Base-by-base conservation (phyloP, 1,139 yeast genomes). In the Pichia sp. region DNA sequence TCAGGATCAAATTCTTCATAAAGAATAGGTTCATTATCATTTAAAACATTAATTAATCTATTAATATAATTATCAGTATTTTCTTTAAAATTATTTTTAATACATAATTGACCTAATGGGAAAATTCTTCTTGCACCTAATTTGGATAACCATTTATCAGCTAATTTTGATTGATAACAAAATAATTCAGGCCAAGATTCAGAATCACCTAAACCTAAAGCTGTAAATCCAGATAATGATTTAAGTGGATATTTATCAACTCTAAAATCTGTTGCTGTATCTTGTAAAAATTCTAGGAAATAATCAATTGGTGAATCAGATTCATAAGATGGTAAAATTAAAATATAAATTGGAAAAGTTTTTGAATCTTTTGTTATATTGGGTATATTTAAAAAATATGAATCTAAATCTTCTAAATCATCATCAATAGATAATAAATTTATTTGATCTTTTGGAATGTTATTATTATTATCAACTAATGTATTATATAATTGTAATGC, bases 271-370 rank as follows among this genome's bases (percentile, higher is more conserved):
- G 83, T 82, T 51, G 78, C 79, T 1, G 94, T 87, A 47, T 89
- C 97, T 51, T 77, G 73, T 55, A 89, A 69, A 43, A 86, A 82
- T 58, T 87, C 95, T 48, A 89, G 68, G 62, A 87, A 87, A 60
- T 80, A 89, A 63, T 89, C 97, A 40, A 90, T 73, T 10, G 97
- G 96, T 2, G 95, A 85, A 63, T 89, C 97, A 0, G 90, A 85
- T 56, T 87, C 97, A 60, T 89, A 89, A 0, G 96, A 87, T 2
- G 97, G 97, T 28, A 89, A 69, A 16, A 89, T 87, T 52, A 89
- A 56, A 25, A 90, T 60, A 57, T 87, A 89, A n/a, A 86, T 66
- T 37, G 78, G 70, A 12, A 20, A n/a, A 11, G 22, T 35, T 33
- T 70, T 66, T 7, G 65, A 66, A 28, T 63, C 56, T 28, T 63